Evolutionary conservation across 345 rosid species (phyloP).

Genomic region (Trapa bicornis): DNA sequence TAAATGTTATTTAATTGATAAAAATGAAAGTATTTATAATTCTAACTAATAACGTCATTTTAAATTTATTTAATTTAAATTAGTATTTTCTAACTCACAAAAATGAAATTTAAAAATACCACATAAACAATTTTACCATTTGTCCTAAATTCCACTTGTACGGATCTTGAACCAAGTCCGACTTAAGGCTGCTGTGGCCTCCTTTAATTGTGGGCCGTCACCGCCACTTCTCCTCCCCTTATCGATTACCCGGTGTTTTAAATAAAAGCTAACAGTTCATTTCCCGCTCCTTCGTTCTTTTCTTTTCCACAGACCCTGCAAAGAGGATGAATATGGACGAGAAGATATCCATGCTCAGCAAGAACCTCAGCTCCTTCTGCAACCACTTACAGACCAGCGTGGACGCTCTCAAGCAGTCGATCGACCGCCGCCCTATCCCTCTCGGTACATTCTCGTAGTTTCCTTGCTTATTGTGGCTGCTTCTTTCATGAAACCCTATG

Average conservation of each 20-base stretch:
- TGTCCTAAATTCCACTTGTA: no score
- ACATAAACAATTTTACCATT: no score
- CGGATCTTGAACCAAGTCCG: no score
- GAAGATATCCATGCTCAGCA: slow-evolving; percentile 28
- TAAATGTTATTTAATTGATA: no score
- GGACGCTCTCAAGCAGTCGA: slow-evolving; percentile 59
- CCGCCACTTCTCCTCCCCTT: no score
- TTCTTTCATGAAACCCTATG: slow-evolving; percentile 1
- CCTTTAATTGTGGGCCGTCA: no score
- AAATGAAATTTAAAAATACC: no score
- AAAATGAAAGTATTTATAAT: no score
- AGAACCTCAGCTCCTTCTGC: slow-evolving; percentile 51
- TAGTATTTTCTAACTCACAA: no score
- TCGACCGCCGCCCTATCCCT: slow-evolving; percentile 75
- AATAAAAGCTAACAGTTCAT: neutral
- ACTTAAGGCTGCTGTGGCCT: no score
- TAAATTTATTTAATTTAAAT: no score
- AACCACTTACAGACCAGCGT: slow-evolving; percentile 54
- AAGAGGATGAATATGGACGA: slow-evolving; percentile 36
- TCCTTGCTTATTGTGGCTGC: neutral
- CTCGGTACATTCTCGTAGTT: slow-evolving; percentile 24
- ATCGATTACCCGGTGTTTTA: neutral
- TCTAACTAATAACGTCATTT: no score
- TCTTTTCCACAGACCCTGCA: neutral
- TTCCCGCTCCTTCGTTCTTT: slow-evolving; percentile 4